Conservation (phyloP, 1,284 basidiomycete genomes). For the Ganoderma boninense region DNA sequence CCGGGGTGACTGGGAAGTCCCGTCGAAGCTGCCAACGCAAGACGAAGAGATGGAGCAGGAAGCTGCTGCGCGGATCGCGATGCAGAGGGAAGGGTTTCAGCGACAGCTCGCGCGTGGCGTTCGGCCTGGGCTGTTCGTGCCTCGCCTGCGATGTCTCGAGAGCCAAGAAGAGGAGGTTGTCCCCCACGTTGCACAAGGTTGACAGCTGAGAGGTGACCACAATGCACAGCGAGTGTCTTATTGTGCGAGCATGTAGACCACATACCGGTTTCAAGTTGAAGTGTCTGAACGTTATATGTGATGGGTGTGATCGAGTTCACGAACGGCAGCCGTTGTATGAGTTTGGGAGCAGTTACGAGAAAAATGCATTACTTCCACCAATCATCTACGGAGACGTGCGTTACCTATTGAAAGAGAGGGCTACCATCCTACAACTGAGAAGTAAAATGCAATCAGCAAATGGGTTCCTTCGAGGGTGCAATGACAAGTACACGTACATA, state of each 20-base stretch:
- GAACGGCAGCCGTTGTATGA: neutral
- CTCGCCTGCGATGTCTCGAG: conserved; percentile 36
- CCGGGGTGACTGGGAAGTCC: conserved; percentile 1
- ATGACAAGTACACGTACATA: conserved; percentile 20
- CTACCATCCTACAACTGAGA: conserved; percentile 20
- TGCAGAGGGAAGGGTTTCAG: conserved; percentile 28
- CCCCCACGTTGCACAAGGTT: neutral
- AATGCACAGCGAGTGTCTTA: neutral
- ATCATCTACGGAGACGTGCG: neutral
- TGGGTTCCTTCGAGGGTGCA: neutral
- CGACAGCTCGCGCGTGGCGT: conserved; percentile 30
- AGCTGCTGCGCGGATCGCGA: conserved; percentile 24
- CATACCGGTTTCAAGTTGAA: neutral
- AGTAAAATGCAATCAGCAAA: conserved; percentile 2
- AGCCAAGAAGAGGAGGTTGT: conserved; percentile 35
- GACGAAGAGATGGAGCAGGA: conserved; percentile 30
- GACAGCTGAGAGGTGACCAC: neutral
- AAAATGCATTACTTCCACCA: neutral
- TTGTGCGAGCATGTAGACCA: conserved; percentile 2
- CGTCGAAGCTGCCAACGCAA: conserved; percentile 28
- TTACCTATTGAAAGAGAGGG: neutral
- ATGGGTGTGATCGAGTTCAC: neutral
- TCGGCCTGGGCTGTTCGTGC: conserved; percentile 36
- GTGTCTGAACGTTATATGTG: neutral
- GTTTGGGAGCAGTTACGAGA: neutral